These are phyloP conservation scores for Ilyonectria robusta DNA, from an alignment of 2,329 filamentous ascomycete genomes.

Conservation along the genomic window DNA sequence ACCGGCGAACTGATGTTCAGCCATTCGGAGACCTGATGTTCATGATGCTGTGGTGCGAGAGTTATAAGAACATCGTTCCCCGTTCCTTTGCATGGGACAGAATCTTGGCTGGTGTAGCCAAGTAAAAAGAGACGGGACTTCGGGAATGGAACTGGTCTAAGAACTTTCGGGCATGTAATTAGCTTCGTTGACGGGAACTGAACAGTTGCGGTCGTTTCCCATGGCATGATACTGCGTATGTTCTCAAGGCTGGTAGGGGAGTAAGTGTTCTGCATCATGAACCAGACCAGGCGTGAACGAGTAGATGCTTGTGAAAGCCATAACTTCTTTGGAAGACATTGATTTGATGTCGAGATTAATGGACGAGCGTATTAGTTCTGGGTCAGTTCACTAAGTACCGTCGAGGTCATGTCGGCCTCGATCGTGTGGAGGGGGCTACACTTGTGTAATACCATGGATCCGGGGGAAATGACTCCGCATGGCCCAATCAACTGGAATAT, in stretches of 20 bases:
- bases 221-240: neutral
- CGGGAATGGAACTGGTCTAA: neutral
- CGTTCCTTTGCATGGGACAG: neutral
- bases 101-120: neutral
- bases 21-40: neutral
- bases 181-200: neutral
- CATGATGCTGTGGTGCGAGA: neutral
- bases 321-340: too few species aligned
- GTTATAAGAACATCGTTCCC: neutral
- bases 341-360: too few species aligned
- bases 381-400: neutral
- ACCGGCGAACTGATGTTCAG: neutral
- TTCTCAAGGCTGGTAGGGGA: neutral
- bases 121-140: neutral
- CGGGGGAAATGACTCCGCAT: neutral
- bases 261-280: too few species aligned
- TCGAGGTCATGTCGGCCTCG: neutral
- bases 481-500: neutral
- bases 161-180: neutral
- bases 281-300: too few species aligned
- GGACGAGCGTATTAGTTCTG: too few species aligned
- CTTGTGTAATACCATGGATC: neutral
- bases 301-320: too few species aligned
- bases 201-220: neutral
- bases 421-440: neutral